A percentile compares a stretch with the other conserved stretches of the same genome.
Conservation (phyloP, 169 alveolate genomes). For the Eimeria acervulina region DNA sequence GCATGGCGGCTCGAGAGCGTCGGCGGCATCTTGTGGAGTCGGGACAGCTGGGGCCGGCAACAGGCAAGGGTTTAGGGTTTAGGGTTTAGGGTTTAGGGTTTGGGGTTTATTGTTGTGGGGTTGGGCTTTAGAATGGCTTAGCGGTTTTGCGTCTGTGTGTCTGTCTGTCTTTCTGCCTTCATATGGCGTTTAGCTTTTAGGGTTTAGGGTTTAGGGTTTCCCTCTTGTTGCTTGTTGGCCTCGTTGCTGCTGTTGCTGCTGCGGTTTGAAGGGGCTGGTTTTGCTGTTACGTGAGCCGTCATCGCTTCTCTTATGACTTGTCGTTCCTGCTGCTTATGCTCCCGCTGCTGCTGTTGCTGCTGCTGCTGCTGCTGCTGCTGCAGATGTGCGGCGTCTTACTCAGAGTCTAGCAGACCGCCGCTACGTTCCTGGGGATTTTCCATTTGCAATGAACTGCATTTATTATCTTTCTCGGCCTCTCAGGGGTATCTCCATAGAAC, state of each 20-base stretch:
- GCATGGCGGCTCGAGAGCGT: constrained; percentile 13
- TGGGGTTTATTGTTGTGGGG: background rate
- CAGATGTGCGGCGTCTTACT: background rate
- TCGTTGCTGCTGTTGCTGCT: background rate
- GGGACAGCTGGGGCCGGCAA: constrained; percentile 55
- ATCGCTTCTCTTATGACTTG: no score
- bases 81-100: background rate
- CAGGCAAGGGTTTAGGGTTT: constrained; percentile 47
- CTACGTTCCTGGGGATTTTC: constrained; percentile 59
- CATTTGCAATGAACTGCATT: constrained; percentile 50
- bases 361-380: no score
- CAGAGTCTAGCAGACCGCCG: constrained; percentile 75
- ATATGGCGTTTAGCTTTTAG: background rate
- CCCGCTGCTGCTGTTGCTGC: no score
- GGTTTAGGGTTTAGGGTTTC: background rate
- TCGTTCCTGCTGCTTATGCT: no score
- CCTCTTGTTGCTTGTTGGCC: no score
- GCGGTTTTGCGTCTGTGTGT: no score
- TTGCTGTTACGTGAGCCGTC: constrained; percentile 16
- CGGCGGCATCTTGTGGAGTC: constrained; percentile 4
- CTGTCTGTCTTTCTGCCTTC: no score
- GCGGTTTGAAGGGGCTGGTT: no score
- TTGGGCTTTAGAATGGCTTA: background rate
- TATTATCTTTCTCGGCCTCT: constrained; percentile 48
- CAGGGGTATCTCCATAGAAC: constrained; percentile 67